Evolutionary conservation across 305 asterid genomes (phyloP), one percentile per base, ranked within the genome.

Genomic region (Caryopteris hybrid): DNA sequence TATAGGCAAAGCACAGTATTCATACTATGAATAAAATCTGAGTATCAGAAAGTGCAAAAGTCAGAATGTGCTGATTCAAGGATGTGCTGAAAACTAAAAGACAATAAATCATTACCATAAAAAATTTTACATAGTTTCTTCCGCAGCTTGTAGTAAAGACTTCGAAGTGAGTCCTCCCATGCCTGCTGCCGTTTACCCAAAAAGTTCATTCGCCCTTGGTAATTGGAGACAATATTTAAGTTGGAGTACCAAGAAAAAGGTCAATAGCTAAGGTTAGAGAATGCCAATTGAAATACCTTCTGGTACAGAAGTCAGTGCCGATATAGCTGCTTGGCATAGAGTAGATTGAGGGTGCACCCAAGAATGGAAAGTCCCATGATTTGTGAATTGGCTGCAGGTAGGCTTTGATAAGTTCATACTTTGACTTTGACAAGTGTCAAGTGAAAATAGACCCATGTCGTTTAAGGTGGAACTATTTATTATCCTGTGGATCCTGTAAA

Each of bases 341-440:
- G 82, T 73, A 71, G 88, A 87, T 74, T 94, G 98, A 39, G 99
- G 99, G 75, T 89, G 86, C 86, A 89, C 84, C 98, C 99, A 94
- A 60, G 98, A 91, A 85, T 76, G 80, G 53, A 81, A 71, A 51
- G 57, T 50, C 72, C 78, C 75, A 52, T 46, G 62, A 59, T 69
- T 70, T 22, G 61, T 69, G 34, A 38, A 60, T 62, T 74, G 78
- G 53, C 81, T 61, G 57, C 84, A 83, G 64, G 74, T 55, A 68
- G 83, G 74, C 74, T 75, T 79, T 63, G 82, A 52, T 34, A 78
- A 69, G 68, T 77, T 56, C 74, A 29, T 68, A 64, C 52, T 74
- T 71, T 78, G 83, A 46, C 42, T 72, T 51, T 33, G 80, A 52
- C 34, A 58, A 60, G 73, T 78, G 59, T 50, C 82, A 12, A 69